phyloP scores from a whole-genome alignment of 352 stramenopile species.

The Pythium insidiosum region DNA sequence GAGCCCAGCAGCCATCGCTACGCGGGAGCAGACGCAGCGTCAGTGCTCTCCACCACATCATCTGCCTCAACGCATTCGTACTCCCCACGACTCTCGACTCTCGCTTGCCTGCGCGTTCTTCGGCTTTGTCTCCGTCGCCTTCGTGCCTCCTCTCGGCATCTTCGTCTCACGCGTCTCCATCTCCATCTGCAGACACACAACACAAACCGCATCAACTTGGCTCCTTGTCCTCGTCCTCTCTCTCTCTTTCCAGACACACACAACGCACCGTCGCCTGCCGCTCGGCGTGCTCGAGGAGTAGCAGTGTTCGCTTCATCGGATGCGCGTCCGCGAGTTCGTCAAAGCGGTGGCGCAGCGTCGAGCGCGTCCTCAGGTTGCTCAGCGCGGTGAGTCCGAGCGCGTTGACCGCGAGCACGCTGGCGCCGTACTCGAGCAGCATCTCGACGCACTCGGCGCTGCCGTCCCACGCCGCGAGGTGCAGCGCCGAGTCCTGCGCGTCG shows the following conservation, averaged over 20 bases:
- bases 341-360: slow-evolving; percentile 58
- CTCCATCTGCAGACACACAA: too few species aligned
- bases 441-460: slow-evolving; percentile 47
- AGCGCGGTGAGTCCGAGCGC: slow-evolving; percentile 38
- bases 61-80: neutral
- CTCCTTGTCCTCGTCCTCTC: too few species aligned
- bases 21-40: neutral
- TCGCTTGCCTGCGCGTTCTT: neutral
- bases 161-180: too few species aligned
- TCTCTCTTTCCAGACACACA: too few species aligned
- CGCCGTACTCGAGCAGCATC: slow-evolving; percentile 61
- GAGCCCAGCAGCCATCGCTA: slow-evolving; percentile 18
- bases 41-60: neutral
- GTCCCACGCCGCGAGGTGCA: slow-evolving; percentile 65
- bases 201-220: too few species aligned
- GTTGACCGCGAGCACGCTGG: slow-evolving; percentile 39
- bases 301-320: slow-evolving; percentile 36
- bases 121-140: neutral
- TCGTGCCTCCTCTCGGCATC: too few species aligned
- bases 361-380: slow-evolving; percentile 50
- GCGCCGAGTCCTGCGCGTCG: slow-evolving; percentile 32
- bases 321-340: slow-evolving; percentile 42
- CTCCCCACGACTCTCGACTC: neutral
- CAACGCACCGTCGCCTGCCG: slow-evolving; percentile 7
- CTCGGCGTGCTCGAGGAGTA: slow-evolving; percentile 34